Percentiles rank a stretch among this genome's conserved stretches.
These are phyloP conservation scores for Antitrichia curtipendula DNA, from an alignment of 225 moss, liverwort and hornwort species.

Conservation along the genomic window DNA sequence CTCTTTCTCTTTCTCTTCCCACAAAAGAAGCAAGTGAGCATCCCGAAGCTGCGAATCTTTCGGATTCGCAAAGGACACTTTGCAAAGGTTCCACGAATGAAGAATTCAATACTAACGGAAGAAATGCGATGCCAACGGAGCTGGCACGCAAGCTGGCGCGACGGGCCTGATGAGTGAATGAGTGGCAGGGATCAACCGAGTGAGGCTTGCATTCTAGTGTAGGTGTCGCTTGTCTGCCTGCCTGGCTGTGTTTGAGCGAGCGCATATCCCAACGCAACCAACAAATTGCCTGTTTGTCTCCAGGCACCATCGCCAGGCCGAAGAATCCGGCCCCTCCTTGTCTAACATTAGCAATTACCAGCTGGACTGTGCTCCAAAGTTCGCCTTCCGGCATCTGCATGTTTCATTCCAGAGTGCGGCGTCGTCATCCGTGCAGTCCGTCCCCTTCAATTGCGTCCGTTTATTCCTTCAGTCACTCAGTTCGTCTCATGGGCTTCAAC, in stretches of 20 bases:
- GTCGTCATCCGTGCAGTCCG: not conserved
- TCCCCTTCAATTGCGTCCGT: not conserved
- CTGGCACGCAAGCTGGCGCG: conserved; percentile 27
- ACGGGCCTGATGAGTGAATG: not conserved
- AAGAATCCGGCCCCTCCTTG: not conserved
- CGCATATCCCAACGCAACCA: not conserved
- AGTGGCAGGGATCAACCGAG: not conserved
- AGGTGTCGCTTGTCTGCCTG: not conserved
- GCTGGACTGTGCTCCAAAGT: not conserved
- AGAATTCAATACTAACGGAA: not conserved
- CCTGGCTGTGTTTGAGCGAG: not conserved
- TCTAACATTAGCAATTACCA: conserved; percentile 12
- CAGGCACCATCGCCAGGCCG: not conserved
- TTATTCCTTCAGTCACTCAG: not conserved
- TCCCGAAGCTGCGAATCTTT: not conserved
- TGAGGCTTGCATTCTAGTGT: not conserved
- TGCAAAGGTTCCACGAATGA: not conserved
- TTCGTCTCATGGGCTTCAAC: not conserved
- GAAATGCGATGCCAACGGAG: not conserved
- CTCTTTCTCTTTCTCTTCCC: not conserved
- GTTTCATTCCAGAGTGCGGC: not conserved
- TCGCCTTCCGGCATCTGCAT: not conserved
- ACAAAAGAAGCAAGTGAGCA: not conserved
- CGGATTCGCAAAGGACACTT: not conserved
- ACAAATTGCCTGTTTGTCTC: not conserved